Conservation (phyloP, 2,329 filamentous ascomycete genomes). For the Magnaporthiopsis poae region DNA sequence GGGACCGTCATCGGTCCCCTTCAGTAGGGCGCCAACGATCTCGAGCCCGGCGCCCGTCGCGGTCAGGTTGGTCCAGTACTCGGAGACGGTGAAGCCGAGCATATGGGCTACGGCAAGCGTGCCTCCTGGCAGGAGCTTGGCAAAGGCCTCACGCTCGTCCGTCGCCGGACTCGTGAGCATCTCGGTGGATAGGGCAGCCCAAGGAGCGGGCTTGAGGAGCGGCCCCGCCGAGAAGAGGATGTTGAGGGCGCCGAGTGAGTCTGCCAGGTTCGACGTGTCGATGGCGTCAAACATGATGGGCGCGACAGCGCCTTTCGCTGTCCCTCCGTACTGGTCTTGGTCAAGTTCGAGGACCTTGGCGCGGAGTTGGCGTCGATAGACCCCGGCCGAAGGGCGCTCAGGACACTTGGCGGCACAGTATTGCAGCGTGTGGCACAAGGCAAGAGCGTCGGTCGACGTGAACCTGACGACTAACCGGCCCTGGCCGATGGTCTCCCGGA, state of each 20-base stretch:
- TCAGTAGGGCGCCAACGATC: background rate
- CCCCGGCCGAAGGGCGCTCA: conserved; percentile 22
- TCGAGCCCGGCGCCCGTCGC: conserved; percentile 5
- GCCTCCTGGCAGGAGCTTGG: conserved; percentile 36
- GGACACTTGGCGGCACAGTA: conserved; percentile 21
- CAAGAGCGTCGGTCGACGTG: conserved; percentile 36
- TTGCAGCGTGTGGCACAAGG: conserved; percentile 43
- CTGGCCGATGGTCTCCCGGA: conserved; percentile 20
- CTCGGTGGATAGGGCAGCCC: conserved; percentile 41
- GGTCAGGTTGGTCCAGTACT: conserved; percentile 41
- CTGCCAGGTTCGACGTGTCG: conserved; percentile 40
- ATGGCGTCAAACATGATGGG: conserved; percentile 43
- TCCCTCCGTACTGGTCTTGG: conserved; percentile 26
- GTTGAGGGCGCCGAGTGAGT: conserved; percentile 35
- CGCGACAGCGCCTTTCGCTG: conserved; percentile 14
- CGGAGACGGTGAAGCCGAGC: conserved; percentile 38
- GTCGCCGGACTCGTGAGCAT: conserved; percentile 26
- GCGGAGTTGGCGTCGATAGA: conserved; percentile 33
- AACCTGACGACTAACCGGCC: conserved; percentile 33
- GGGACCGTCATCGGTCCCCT: conserved; percentile 11
- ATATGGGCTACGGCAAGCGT: conserved; percentile 37
- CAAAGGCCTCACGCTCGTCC: conserved; percentile 19
- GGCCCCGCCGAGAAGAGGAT: conserved; percentile 35
- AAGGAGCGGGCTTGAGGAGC: conserved; percentile 32
- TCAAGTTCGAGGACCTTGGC: conserved; percentile 32